Evolutionary conservation across 2,329 filamentous ascomycete species (phyloP), one percentile per base, ranked within the genome.

Genomic region (Sclerotinia minor): DNA sequence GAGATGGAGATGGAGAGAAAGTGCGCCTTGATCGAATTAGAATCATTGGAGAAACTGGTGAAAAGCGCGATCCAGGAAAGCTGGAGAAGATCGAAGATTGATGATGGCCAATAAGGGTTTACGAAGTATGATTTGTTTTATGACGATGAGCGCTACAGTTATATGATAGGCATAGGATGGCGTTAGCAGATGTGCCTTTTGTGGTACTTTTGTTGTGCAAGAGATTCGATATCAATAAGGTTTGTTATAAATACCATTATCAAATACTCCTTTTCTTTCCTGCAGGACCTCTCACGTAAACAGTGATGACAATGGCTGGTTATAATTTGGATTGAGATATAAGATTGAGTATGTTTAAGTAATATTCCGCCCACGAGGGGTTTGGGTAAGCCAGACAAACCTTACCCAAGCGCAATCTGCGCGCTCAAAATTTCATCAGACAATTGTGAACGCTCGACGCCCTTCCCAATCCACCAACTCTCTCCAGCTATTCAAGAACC

Each of bases 1-100:
- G 93, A 2, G 91, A 94, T 66, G 89, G 89, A 24, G 89, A 92
- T 64, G 87, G 89, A 54, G 94, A 98, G 77, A 94, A 92, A 82
- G 89, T 95, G 68, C 88, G 95, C 67, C 79, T 99, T 61, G 92
- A 95, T 79, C 84, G 92, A 64, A 80, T 95, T 72, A 84, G 87
- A 73, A 82, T 98, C 67, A 89, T 98, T 76, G 95, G 95, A 41
- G 94, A 98, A 79, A 86, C 88, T 21, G 94, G 95, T 19, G 89
- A 96, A 83, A 97, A 96, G 85, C 86, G 93, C 69, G 91, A 95
- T 68, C 92, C 93, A 87, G 94, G 94, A 73, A 96, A 96, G 83
- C 82, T 99, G 72, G 92, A 98, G 84, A 98, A 98, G 87, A 87
- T 97, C 77, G 84, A 98, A 98, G 87, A 87, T 97, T 77, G 92